Evolutionary conservation across 2,329 filamentous ascomycete species (phyloP).

Genomic region (Penicillium italicum): DNA sequence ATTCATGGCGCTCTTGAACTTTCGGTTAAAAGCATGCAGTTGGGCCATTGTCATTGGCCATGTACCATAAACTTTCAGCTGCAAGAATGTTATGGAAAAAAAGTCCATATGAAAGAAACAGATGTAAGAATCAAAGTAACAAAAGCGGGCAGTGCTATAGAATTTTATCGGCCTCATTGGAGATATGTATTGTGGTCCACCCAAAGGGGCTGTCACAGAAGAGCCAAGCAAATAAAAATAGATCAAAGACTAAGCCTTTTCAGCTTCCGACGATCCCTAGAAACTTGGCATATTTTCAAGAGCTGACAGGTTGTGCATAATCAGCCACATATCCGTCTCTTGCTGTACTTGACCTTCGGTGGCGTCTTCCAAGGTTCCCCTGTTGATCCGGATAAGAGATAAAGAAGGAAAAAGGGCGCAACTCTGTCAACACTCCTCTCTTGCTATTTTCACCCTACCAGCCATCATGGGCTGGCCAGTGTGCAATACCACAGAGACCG

Average conservation of each 20-base stretch:
- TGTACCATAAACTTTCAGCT: conserved; percentile 14
- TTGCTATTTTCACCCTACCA: conserved; percentile 4
- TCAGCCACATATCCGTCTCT: neutral
- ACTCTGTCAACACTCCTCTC: conserved; percentile 4
- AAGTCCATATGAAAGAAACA: no score
- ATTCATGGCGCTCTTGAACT: conserved; percentile 25
- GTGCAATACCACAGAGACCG: conserved; percentile 52
- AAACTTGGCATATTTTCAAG: neutral
- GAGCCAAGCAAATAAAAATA: conserved; percentile 8
- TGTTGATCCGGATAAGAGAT: conserved; percentile 25
- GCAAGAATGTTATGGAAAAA: neutral
- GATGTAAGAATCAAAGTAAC: neutral
- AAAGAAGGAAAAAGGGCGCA: conserved; percentile 11
- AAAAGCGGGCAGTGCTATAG: no score
- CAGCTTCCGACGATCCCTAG: neutral
- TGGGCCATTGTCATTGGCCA: conserved; percentile 1
- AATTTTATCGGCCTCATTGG: neutral
- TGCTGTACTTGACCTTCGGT: conserved; percentile 1
- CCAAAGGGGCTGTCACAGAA: neutral
- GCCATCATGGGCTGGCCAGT: conserved; percentile 43
- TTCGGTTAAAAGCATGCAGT: neutral
- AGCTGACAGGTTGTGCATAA: neutral
- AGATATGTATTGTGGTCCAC: neutral
- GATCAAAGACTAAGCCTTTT: conserved; percentile 5
- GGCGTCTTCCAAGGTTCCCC: conserved; percentile 10